Conservation (phyloP, 169 alveolate genomes). For the Perkinsus olseni region DNA sequence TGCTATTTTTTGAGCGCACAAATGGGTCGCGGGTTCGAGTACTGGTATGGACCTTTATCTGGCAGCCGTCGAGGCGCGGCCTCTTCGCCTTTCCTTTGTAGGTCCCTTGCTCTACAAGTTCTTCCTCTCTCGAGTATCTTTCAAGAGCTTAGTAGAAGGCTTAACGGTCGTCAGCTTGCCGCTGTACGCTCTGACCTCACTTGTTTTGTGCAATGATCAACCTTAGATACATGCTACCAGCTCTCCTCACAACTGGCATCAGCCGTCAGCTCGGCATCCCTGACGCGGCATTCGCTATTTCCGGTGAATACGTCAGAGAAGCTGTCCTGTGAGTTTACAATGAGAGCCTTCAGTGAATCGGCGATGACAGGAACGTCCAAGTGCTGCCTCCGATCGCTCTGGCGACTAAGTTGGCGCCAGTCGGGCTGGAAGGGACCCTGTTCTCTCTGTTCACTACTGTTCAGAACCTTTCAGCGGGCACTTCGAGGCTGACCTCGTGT, state of each 20-base stretch:
- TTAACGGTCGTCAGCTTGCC: neutral
- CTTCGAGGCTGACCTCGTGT: neutral
- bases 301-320: slow-evolving; percentile 3
- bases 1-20: too few species aligned
- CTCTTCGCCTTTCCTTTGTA: too few species aligned
- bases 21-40: too few species aligned
- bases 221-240: neutral
- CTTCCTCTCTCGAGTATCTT: neutral
- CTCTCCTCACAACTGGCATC: neutral
- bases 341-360: neutral
- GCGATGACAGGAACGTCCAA: neutral
- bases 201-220: too few species aligned
- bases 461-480: neutral
- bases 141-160: neutral
- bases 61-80: too few species aligned
- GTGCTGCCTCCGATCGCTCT: neutral
- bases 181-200: too few species aligned
- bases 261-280: neutral
- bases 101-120: neutral
- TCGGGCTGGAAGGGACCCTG: slow-evolving; percentile 6
- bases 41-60: too few species aligned
- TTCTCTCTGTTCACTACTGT: slow-evolving; percentile 5
- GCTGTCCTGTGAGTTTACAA: neutral
- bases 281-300: neutral
- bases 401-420: slow-evolving; percentile 2